phyloP scores from a whole-genome alignment of 306 rosid species.

The Acacia acuminata region DNA sequence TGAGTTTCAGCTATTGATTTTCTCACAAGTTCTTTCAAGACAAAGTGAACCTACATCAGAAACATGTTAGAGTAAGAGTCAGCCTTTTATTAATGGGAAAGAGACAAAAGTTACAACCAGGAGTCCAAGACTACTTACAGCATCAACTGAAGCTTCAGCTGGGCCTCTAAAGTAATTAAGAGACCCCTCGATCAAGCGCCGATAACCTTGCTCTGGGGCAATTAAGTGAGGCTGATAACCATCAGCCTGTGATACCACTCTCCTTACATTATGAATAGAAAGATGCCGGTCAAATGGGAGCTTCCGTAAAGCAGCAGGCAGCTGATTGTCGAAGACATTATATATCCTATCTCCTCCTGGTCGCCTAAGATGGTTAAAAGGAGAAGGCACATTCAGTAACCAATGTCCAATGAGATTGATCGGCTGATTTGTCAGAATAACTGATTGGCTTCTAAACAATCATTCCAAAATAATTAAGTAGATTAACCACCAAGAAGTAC shows the following conservation, averaged over 20 bases:
- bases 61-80: constrained; percentile 22
- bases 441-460: constrained; percentile 4
- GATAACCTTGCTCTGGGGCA: constrained; percentile 99
- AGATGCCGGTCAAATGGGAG: constrained; percentile 99
- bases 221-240: constrained; percentile 99
- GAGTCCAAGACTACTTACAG: constrained; percentile 58
- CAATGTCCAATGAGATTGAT: constrained; percentile 15
- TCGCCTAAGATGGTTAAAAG: constrained; percentile 55
- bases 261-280: constrained; percentile 83
- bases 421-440: neutral
- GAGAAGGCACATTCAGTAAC: constrained; percentile 2
- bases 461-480: constrained; percentile 18
- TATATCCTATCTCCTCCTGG: constrained; percentile 96
- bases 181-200: constrained; percentile 88
- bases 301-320: constrained; percentile 96
- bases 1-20: constrained; percentile 89
- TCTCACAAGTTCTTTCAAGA: constrained; percentile 96
- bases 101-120: constrained; percentile 5
- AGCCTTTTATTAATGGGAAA: neutral
- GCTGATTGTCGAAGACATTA: constrained; percentile 96
- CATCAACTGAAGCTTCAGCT: constrained; percentile 98
- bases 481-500: constrained; percentile 10
- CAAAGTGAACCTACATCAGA: constrained; percentile 79
- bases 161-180: constrained; percentile 91
- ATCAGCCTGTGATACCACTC: constrained; percentile 96